Percentiles rank a stretch among this genome's conserved stretches.
Evolutionary conservation across 1,139 yeast species (phyloP).

Genomic region (Pichia sp.): DNA sequence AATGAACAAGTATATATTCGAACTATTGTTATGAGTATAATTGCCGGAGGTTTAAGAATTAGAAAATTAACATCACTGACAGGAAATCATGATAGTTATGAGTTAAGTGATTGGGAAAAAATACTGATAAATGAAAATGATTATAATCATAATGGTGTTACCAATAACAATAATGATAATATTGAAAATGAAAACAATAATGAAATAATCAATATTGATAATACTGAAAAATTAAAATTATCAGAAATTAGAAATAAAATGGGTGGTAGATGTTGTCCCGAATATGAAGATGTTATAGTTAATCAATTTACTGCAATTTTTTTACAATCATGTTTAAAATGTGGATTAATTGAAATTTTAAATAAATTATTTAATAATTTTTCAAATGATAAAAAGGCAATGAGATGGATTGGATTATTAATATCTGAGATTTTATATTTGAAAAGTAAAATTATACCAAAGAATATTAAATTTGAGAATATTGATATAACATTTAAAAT

Average conservation of each 20-base stretch:
- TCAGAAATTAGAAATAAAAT: constrained; percentile 3
- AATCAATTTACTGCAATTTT: constrained; percentile 63
- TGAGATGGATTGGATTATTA: constrained; percentile 57
- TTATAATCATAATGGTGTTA: neutral
- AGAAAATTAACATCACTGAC: constrained; percentile 40
- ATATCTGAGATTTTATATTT: constrained; percentile 56
- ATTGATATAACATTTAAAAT: constrained; percentile 21
- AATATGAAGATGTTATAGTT: constrained; percentile 26
- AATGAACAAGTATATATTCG: constrained; percentile 53
- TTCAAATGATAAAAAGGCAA: constrained; percentile 35
- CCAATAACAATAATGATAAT: neutral
- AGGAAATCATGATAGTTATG: constrained; percentile 9
- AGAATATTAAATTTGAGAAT: constrained; percentile 16
- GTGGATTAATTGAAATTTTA: constrained; percentile 50
- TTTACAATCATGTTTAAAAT: constrained; percentile 46
- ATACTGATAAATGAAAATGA: neutral
- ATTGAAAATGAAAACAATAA: neutral
- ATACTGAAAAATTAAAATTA: neutral
- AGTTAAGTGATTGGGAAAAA: constrained; percentile 11
- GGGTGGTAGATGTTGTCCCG: constrained; percentile 21
- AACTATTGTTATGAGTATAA: constrained; percentile 60
- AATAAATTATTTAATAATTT: constrained; percentile 36
- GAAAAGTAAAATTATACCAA: constrained; percentile 50
- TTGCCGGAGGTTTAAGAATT: constrained; percentile 62
- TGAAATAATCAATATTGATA: too few species aligned